These are phyloP conservation scores for Carex scoparia DNA, from an alignment of 176 grass and related monocot species.

Conservation along the genomic window DNA sequence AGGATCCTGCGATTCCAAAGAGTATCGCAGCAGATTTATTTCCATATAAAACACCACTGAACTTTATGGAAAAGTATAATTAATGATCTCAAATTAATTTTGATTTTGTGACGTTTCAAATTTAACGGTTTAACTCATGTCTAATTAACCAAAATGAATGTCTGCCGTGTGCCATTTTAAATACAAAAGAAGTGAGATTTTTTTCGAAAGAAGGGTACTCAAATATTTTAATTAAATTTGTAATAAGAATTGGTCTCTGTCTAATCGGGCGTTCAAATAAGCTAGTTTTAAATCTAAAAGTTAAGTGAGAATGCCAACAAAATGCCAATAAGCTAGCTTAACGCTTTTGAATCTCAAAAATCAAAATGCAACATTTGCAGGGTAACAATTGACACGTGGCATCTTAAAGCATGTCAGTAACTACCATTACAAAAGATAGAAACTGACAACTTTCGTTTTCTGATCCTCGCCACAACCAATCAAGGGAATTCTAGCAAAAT, in stretches of 20 bases:
- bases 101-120: too few relatives aligned
- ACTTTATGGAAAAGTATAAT: too few relatives aligned
- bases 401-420: neutral
- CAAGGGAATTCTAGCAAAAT: too few relatives aligned
- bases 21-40: too few relatives aligned
- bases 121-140: too few relatives aligned
- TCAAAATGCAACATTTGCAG: constrained; percentile 3
- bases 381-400: neutral
- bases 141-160: too few relatives aligned
- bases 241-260: neutral
- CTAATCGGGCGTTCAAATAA: neutral
- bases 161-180: too few relatives aligned
- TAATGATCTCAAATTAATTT: too few relatives aligned
- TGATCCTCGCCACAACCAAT: neutral
- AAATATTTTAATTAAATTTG: neutral
- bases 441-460: neutral
- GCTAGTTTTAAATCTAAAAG: neutral
- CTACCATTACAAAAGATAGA: neutral
- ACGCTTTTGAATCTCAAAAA: neutral
- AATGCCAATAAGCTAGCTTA: neutral
- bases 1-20: too few relatives aligned
- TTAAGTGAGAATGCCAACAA: neutral
- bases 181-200: too few relatives aligned
- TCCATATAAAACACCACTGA: too few relatives aligned
- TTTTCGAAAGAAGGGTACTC: neutral